A percentile compares a stretch with the other conserved stretches of the same genome.
phyloP scores from a whole-genome alignment of 139 green algal species.

The Zygnema cylindricum region DNA sequence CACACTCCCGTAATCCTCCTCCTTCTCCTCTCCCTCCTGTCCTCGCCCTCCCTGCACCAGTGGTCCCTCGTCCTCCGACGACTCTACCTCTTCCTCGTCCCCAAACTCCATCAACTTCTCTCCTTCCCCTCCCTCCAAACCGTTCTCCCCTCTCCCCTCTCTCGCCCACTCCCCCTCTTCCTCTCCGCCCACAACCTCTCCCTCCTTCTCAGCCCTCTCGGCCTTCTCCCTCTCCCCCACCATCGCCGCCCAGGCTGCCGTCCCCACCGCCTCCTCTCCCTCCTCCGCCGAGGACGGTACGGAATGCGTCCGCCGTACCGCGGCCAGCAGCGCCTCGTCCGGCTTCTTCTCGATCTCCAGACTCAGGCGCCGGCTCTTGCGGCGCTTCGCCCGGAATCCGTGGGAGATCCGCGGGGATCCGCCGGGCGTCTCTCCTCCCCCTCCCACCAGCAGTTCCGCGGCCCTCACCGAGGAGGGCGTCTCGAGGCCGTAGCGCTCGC shows the following conservation, averaged over 20 bases:
- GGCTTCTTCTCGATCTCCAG: neutral
- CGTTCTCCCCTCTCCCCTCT: neutral
- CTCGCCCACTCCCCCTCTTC: neutral
- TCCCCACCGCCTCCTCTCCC: neutral
- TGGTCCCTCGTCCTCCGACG: neutral
- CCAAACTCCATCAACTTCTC: neutral
- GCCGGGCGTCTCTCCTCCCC: too few species aligned
- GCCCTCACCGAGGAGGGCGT: neutral
- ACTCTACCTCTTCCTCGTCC: neutral
- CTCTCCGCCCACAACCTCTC: too few species aligned
- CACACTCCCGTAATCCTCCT: neutral
- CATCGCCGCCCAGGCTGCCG: neutral
- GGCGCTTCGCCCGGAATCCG: neutral
- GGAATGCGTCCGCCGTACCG: neutral
- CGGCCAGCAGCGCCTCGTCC: neutral
- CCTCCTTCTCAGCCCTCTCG: neutral
- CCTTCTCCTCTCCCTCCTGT: neutral
- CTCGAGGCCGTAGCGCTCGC: neutral
- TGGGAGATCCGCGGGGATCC: too few species aligned
- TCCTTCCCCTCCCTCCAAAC: too few species aligned
- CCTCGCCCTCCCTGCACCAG: neutral
- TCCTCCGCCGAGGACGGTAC: too few species aligned
- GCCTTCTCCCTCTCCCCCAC: neutral
- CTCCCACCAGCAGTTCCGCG: neutral
- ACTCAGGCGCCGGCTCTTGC: neutral